Base-by-base conservation (phyloP, 139 green algal species). In the Chlorella sp. region DNA sequence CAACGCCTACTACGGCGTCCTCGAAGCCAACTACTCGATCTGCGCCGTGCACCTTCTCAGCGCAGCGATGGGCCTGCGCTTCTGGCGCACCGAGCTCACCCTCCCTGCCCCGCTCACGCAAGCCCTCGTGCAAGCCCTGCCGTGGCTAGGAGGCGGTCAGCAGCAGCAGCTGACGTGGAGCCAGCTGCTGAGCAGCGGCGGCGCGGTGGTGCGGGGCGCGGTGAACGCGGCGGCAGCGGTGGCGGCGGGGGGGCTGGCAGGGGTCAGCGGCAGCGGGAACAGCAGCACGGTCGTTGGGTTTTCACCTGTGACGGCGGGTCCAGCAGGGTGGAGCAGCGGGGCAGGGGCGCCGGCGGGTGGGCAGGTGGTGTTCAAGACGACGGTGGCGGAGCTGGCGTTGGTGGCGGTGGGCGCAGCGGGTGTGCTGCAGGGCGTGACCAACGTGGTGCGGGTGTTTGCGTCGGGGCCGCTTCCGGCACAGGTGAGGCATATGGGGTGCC, bases 1-100 rank as follows among this genome's bases (percentile, higher is more conserved):
- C 42, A 55, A 55, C 42, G 42, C 42, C 42, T 55, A 24, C 42
- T 55, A 55, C 17, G 42, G 68, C 22, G 50, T 73, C 23, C 69
- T 68, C 4, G 49, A 68, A 31, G 74, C 74, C 66, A 79, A 79
- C 67, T 79, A 79, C 74, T 55, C 24, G 22, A 74, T 79, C 34
- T 69, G 31, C 31, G 5, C 60, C 3, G 32, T 50, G 22, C 72
- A 77, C 64, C 63, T 77, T 2, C 1, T 77, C 23, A 62, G 31
- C 31, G 27, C 31, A 2, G 26, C 35, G 2, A 59, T 60, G 29
- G 34, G 49, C 1, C 20, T 60, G 23, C 3, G 5, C 3, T 4
- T 77, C 24, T 49, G 66, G 66, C 66, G 35, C 66, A 70, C 10
- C 4, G 24, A 33, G 59, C 17, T n/a, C n/a, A n/a, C n/a, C n/a